These are phyloP conservation scores for Cladorrhinum samala DNA, from an alignment of 495 filamentous ascomycete species.

Conservation along the genomic window DNA sequence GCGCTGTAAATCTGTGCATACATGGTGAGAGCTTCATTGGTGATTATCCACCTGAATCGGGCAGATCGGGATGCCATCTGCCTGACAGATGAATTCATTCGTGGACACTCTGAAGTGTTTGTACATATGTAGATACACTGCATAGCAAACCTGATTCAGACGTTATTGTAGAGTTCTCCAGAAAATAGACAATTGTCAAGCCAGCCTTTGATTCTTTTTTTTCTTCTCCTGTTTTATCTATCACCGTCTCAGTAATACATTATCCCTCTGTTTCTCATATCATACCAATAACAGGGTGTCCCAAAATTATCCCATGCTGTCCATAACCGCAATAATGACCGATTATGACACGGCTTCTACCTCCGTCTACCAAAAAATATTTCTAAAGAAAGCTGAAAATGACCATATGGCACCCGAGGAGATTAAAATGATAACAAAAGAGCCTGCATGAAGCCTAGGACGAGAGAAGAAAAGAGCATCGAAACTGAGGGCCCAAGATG, in stretches of 20 bases:
- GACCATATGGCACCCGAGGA: not conserved
- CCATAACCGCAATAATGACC: conserved; percentile 11
- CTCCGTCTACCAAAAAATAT: not conserved
- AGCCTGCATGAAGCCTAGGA: conserved; percentile 5
- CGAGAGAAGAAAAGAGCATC: conserved; percentile 7
- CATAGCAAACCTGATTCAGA: too few species aligned
- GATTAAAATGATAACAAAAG: conserved; percentile 1
- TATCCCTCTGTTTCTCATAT: conserved; percentile 1
- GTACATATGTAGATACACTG: too few species aligned
- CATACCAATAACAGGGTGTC: conserved; percentile 9
- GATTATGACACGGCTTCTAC: conserved; percentile 7
- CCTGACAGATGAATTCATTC: too few species aligned
- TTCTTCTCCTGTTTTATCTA: not conserved
- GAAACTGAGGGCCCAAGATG: conserved; percentile 5
- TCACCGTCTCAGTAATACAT: not conserved
- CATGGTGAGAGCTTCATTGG: too few species aligned
- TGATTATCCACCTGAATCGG: too few species aligned
- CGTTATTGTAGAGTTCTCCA: too few species aligned
- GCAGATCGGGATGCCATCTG: too few species aligned
- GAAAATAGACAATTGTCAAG: too few species aligned
- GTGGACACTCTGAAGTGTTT: too few species aligned
- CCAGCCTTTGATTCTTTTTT: not conserved
- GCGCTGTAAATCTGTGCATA: too few species aligned
- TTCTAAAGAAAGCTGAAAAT: conserved; percentile 3
- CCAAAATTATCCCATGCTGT: not conserved